Base-by-base conservation (phyloP, 2,329 filamentous ascomycete species). In the Epichloe elymi region DNA sequence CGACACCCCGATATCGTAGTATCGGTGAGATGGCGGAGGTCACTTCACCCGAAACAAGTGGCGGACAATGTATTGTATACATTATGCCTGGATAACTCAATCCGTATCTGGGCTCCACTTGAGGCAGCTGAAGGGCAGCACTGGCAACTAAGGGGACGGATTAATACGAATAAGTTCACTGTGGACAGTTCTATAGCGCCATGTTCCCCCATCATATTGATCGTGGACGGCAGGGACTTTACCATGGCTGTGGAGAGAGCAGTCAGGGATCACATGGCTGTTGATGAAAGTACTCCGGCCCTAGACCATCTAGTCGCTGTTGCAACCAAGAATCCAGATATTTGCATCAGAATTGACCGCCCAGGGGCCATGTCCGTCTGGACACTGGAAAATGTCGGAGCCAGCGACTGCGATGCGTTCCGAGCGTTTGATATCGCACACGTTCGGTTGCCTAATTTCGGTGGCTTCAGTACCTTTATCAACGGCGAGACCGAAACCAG, bases 61-160 rank as follows among this genome's bases (percentile, higher is more conserved):
- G 78, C 85, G 51, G 86, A 93, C 39, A 93, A 95, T 65, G 84
- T 95, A 0, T 75, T 98, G 1, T 97, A 95, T 63, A 95, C 93
- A 0, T 80, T 90, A 56, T 94, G 88, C 59, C 76, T 81, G 14
- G 93, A 98, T 63, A 82, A 85, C 52, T 73, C 83, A 47, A 71
- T 97, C 55, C 80, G 90, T 44, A 78, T 96, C 40, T 98, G 91
- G 91, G 83, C 85, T 0, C 78, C 84, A 8, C 82, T 81, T 5
- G 87, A 95, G 54, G 76, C 80, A 38, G 79, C 85, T 58, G 79
- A 82, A 19, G 72, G 83, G 12, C 82, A 88, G 49, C 79, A 85
- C 5, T 73, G 96, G 63, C 80, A 86, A 51, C 75, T 94, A 38
- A 95, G 90, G 82, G 84, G 83, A 2, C 78, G 83, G 49, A 79